Percentiles rank a stretch among this genome's conserved stretches.
Conservation (phyloP, 352 stramenopile species). For the Phytopythium vexans region DNA sequence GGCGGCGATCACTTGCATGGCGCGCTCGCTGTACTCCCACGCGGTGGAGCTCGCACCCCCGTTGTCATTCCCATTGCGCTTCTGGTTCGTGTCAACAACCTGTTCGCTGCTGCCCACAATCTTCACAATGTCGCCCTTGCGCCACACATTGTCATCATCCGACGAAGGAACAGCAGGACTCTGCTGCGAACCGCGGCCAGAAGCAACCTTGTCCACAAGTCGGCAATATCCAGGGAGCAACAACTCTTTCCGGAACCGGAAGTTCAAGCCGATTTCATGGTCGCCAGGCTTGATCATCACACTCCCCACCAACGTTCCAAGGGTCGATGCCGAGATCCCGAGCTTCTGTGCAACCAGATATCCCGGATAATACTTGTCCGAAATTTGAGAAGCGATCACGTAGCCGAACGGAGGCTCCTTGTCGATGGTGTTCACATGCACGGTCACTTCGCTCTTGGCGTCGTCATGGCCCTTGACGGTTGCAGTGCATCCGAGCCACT, state of each 20-base stretch:
- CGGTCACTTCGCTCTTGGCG: constrained; percentile 82
- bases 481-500: constrained; percentile 91
- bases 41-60: constrained; percentile 18
- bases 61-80: constrained; percentile 13
- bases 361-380: constrained; percentile 83
- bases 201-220: constrained; percentile 33
- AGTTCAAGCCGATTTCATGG: constrained; percentile 88
- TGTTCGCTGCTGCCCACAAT: constrained; percentile 86
- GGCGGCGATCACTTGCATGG: constrained; percentile 90
- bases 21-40: constrained; percentile 98
- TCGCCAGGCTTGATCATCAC: constrained; percentile 92
- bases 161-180: not conserved
- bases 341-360: constrained; percentile 88
- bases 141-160: constrained; percentile 74
- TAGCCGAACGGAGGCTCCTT: constrained; percentile 95
- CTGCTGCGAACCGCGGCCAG: constrained; percentile 4
- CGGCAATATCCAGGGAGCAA: constrained; percentile 92
- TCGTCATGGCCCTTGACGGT: constrained; percentile 56
- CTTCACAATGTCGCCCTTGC: constrained; percentile 89
- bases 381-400: constrained; percentile 90
- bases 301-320: constrained; percentile 93
- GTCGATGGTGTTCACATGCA: constrained; percentile 92
- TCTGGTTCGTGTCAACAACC: constrained; percentile 2
- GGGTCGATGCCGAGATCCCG: constrained; percentile 87
- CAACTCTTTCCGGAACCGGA: constrained; percentile 81